Conservation (phyloP, 2,329 filamentous ascomycete genomes). For the Scedosporium apiospermum region DNA sequence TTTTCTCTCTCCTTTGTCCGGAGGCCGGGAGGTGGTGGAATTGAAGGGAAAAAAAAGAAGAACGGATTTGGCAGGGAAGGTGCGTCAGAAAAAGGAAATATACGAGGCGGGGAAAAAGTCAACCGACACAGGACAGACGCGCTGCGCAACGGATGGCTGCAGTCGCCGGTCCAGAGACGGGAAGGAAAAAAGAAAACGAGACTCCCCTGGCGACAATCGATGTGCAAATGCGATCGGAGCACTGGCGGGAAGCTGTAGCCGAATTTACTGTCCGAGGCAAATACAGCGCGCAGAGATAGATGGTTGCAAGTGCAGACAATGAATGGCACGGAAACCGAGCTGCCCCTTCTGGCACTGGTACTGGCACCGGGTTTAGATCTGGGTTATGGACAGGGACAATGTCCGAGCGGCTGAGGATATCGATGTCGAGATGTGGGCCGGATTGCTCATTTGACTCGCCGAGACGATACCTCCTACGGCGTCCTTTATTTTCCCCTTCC, state of each 20-base stretch:
- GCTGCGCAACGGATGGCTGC: neutral
- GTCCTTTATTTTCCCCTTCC: no score
- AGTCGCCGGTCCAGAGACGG: neutral
- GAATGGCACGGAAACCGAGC: neutral
- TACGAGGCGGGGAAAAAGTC: neutral
- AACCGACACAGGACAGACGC: neutral
- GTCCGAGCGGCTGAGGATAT: neutral
- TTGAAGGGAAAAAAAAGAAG: constrained; percentile 1
- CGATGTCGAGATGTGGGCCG: neutral
- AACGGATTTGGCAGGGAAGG: neutral
- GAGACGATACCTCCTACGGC: no score
- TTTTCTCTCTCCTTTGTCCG: neutral
- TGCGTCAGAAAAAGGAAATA: constrained; percentile 2
- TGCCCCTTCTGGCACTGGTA: neutral
- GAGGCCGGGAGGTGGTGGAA: neutral
- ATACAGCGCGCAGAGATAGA: neutral
- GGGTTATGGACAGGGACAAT: neutral
- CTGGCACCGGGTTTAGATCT: neutral
- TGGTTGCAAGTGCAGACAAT: neutral
- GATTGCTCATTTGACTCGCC: neutral
- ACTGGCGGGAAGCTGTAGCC: neutral
- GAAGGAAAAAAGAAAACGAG: neutral
- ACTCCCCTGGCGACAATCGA: neutral
- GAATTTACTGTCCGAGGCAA: neutral
- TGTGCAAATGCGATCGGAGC: neutral